Evolutionary conservation across 176 grass and related monocot genomes (phyloP), one percentile per base, ranked within the genome.

Genomic region (Oryza meridionalis): DNA sequence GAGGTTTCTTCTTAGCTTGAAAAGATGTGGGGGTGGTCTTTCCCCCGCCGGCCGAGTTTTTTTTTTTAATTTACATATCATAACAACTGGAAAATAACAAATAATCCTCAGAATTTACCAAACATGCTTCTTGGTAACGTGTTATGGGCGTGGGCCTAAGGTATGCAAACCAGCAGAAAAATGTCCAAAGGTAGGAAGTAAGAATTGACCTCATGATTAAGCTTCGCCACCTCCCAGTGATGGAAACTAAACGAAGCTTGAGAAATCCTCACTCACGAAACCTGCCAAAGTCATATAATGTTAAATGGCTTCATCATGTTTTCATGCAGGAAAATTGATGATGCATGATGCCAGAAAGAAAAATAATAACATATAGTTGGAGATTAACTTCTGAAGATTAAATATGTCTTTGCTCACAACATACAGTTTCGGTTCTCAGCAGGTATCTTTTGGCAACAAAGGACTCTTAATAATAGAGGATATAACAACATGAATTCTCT

Each of bases 181-280:
- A 24, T 62, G 13, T 17, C 58, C 9, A 53, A 38, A 43, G 44
- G 29, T 40, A 5, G 64, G 58, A 62, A 82, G 32, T 77, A 76
- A 70, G 29, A 85, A 64, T 82, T 67, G 78, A 86, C 88, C 84
- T 83, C 88, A 90, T 90, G 73, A 15, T 86, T 43, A 58, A 67
- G 67, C 67, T 59, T 79, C 33, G 10, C 24, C 51, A 69, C 11
- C 53, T 85, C 47, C 19, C 26, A 70, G 50, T 49, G 21, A 70
- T 51, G 70, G 37, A 74, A 68, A 84, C 55, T 35, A 32, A 42
- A 66, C 55, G 40, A 77, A 73, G 78, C 37, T 55, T 7, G 35
- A 62, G 55, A 33, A 32, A 42, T 32, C 22, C 65, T 50, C 38
- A 85, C 38, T 26, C 72, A 16, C 49, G 49, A 73, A 66, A 78